Evolutionary conservation across 306 rosid species (phyloP).

Genomic region (Mimosa pudica): DNA sequence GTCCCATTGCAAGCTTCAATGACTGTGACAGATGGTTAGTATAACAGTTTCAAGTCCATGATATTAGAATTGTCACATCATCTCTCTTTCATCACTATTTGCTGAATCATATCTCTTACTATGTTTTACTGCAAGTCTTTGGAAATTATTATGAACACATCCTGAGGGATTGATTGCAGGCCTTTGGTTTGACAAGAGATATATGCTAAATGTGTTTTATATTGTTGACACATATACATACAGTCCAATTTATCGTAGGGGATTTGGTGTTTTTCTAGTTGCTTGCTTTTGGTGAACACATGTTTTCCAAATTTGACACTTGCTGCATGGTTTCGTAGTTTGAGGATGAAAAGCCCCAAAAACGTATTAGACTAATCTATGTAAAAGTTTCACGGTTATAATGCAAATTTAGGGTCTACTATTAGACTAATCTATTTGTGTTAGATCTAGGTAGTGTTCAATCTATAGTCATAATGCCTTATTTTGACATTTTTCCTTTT

Average conservation of each 20-base stretch:
- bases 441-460: conserved; percentile 17
- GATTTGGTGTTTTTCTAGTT: neutral
- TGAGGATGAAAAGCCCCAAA: neutral
- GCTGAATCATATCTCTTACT: neutral
- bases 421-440: conserved; percentile 1
- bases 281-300: conserved; percentile 3
- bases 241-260: neutral
- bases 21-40: conserved; percentile 98
- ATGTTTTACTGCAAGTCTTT: neutral
- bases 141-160: neutral
- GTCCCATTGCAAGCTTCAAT: conserved; percentile 88
- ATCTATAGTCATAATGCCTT: conserved; percentile 8
- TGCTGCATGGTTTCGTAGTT: neutral
- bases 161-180: neutral
- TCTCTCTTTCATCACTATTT: conserved; percentile 16
- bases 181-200: neutral
- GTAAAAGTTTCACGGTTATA: neutral
- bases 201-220: neutral
- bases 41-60: neutral
- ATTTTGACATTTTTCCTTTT: conserved; percentile 8
- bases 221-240: neutral
- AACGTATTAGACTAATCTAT: neutral
- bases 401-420: neutral
- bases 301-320: neutral
- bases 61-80: neutral